These are phyloP conservation scores for Pythium utonaiense DNA, from an alignment of 352 stramenopile genomes.

Conservation along the genomic window DNA sequence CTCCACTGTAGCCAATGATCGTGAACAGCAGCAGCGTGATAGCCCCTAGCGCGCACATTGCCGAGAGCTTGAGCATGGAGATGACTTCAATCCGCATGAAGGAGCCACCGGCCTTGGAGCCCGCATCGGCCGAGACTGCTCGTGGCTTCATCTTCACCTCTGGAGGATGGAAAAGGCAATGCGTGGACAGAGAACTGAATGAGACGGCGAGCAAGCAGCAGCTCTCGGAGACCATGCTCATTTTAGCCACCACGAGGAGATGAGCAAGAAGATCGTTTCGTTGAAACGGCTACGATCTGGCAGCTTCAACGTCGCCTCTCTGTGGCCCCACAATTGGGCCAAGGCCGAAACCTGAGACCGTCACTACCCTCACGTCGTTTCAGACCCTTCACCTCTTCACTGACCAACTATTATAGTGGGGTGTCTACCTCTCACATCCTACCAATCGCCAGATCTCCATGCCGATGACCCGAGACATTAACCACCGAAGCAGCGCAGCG, in stretches of 20 bases:
- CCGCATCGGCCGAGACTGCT: background rate
- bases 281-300: background rate
- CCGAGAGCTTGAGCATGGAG: constrained; percentile 50
- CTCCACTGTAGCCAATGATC: constrained; percentile 36
- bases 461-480: background rate
- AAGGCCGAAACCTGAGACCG: background rate
- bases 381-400: too few relatives aligned
- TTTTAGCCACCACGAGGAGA: background rate
- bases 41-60: constrained; percentile 24
- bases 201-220: too few relatives aligned
- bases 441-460: too few relatives aligned
- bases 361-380: background rate
- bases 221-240: background rate
- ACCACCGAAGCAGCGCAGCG: background rate
- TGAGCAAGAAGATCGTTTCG: background rate
- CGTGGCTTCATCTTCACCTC: background rate
- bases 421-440: too few relatives aligned
- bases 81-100: constrained; percentile 68
- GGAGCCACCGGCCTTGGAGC: constrained; percentile 29
- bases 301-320: background rate
- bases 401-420: too few relatives aligned
- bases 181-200: background rate
- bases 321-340: background rate
- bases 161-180: background rate
- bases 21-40: constrained; percentile 43